Percentiles rank a stretch among this genome's conserved stretches.
These are phyloP conservation scores for Acanthamoeba royreba DNA, from an alignment of 208 protist species.

Conservation along the genomic window DNA sequence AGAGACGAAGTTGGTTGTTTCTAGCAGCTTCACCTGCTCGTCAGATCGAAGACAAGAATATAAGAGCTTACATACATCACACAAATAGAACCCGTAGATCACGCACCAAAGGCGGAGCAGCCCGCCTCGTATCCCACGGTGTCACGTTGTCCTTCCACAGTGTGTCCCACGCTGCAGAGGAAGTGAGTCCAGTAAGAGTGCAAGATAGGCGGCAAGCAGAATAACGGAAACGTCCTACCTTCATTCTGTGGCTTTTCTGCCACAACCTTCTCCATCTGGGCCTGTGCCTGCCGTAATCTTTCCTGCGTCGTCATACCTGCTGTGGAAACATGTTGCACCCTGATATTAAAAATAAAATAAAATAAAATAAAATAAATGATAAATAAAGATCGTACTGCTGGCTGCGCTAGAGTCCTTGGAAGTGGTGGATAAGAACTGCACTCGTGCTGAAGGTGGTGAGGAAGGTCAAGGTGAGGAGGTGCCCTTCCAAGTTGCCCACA, in stretches of 20 bases:
- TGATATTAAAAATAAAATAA: too few relatives aligned
- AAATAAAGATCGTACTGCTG: too few relatives aligned
- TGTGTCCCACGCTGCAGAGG: neutral
- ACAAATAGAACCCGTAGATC: neutral
- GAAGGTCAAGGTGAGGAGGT: too few relatives aligned
- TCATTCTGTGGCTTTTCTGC: neutral
- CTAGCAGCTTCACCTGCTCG: neutral
- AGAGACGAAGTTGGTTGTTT: neutral
- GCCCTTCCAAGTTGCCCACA: too few relatives aligned
- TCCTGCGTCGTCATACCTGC: neutral
- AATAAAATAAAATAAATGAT: too few relatives aligned
- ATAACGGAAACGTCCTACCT: neutral
- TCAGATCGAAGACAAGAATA: neutral
- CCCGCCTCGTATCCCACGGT: neutral
- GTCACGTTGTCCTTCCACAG: slow-evolving; percentile 18
- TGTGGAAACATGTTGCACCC: too few relatives aligned
- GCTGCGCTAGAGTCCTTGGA: too few relatives aligned
- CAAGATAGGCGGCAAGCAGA: neutral
- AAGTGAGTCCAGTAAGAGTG: neutral
- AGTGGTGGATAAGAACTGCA: too few relatives aligned
- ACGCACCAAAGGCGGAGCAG: neutral
- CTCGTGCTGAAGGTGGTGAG: too few relatives aligned
- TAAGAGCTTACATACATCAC: too few relatives aligned
- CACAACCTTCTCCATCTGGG: neutral
- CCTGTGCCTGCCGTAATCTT: neutral